phyloP scores from a whole-genome alignment of 1,284 basidiomycete species.

The Baeospora myosura region DNA sequence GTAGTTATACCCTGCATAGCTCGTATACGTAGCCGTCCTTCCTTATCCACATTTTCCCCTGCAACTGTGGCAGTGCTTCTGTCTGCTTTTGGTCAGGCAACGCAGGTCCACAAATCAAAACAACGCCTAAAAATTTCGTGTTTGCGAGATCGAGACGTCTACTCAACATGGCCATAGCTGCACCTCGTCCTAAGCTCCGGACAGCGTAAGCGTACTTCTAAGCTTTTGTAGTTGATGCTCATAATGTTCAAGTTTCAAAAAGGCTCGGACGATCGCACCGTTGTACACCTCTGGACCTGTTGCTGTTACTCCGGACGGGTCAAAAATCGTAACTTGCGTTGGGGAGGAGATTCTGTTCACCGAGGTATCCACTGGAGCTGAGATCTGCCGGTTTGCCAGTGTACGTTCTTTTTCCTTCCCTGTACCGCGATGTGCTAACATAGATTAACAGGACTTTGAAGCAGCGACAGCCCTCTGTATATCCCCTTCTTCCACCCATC shows the following conservation, averaged over 20 bases:
- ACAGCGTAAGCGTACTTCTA: no score
- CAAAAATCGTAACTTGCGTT: conserved; percentile 78
- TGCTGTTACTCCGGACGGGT: conserved; percentile 74
- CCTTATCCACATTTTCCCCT: no score
- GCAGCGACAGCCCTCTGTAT: conserved; percentile 58
- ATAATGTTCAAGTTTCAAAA: conserved; percentile 72
- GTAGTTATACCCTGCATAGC: no score
- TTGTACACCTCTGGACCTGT: conserved; percentile 87
- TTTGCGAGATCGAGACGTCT: no score
- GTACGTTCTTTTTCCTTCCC: conserved; percentile 42
- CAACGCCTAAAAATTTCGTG: no score
- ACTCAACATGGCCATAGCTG: no score
- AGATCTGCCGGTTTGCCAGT: conserved; percentile 75
- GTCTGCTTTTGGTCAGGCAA: no score
- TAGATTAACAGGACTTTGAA: conserved; percentile 54
- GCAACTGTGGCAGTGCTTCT: no score
- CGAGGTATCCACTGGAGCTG: conserved; percentile 64
- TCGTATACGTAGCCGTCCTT: no score
- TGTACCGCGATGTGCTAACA: conserved; percentile 8
- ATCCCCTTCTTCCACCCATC: conserved; percentile 53
- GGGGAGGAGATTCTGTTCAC: conserved; percentile 83
- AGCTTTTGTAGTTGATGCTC: no score
- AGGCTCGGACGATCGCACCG: conserved; percentile 62
- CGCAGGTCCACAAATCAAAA: no score
- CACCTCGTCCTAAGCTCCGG: no score